These are phyloP conservation scores for Ehretia macrophylla DNA, from an alignment of 257 asterid species.

Conservation along the genomic window DNA sequence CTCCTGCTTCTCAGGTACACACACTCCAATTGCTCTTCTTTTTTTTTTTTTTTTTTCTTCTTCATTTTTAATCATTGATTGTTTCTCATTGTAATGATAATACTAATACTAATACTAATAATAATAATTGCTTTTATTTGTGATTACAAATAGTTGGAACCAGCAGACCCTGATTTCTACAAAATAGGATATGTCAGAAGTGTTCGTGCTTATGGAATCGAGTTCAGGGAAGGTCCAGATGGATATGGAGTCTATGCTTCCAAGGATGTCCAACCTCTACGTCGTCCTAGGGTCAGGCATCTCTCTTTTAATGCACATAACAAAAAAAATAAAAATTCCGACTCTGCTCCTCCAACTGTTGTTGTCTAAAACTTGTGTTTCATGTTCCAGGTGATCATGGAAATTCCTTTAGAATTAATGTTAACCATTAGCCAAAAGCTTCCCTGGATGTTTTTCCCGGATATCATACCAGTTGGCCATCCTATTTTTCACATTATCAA, in stretches of 20 bases:
- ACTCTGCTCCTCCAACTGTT: background rate
- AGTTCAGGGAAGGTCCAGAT: slow-evolving; percentile 94
- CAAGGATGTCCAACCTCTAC: slow-evolving; percentile 87
- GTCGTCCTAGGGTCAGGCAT: slow-evolving; percentile 86
- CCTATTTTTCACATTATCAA: slow-evolving; percentile 93
- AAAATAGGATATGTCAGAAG: slow-evolving; percentile 88
- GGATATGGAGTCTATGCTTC: slow-evolving; percentile 98
- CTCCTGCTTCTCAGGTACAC: slow-evolving; percentile 71
- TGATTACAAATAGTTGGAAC: slow-evolving; percentile 55
- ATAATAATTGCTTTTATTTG: no score
- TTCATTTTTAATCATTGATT: no score
- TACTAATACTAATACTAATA: no score
- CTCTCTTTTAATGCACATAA: no score
- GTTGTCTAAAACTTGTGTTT: background rate
- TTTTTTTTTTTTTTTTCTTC: background rate
- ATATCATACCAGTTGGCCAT: slow-evolving; percentile 87
- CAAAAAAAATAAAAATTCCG: background rate
- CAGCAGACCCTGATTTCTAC: slow-evolving; percentile 93
- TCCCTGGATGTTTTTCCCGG: slow-evolving; percentile 99
- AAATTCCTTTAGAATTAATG: slow-evolving; percentile 94
- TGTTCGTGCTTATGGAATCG: slow-evolving; percentile 91
- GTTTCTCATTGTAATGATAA: no score
- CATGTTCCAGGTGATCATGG: slow-evolving; percentile 81
- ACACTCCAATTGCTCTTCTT: background rate
- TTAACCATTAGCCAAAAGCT: slow-evolving; percentile 83